Percentiles rank a stretch among this genome's conserved stretches.
phyloP scores from a whole-genome alignment of 2,329 filamentous ascomycete species.

The Colletotrichum sp. region DNA sequence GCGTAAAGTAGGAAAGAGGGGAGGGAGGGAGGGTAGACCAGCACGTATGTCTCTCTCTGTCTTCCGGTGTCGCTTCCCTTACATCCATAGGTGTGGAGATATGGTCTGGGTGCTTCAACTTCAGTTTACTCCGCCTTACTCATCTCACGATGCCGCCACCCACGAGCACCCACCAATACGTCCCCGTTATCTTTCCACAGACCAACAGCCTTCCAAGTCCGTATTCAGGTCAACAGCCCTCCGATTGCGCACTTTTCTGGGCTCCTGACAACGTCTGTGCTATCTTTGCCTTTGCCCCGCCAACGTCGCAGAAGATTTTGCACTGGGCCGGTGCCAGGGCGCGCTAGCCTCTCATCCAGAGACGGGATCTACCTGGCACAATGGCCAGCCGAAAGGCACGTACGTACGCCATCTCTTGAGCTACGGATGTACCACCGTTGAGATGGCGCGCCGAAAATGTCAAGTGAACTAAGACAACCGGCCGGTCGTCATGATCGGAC shows the following conservation, averaged over 20 bases:
- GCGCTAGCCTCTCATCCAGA: not conserved
- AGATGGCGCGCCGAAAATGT: not conserved
- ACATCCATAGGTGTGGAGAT: not conserved
- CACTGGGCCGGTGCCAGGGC: not conserved
- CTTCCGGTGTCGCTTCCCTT: not conserved
- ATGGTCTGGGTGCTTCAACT: not conserved
- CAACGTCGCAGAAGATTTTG: not conserved
- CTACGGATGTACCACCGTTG: not conserved
- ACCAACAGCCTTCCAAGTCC: not conserved
- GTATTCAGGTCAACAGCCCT: not conserved
- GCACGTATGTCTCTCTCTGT: not conserved
- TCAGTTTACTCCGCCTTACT: not conserved
- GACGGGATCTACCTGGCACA: slow-evolving; percentile 12
- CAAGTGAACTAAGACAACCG: not conserved
- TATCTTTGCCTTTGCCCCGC: not conserved
- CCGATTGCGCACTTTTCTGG: not conserved
- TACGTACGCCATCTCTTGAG: not conserved
- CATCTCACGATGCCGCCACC: not conserved
- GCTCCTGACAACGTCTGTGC: not conserved
- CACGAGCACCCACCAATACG: not conserved
- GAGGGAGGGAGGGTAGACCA: too few relatives aligned
- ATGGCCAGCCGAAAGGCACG: not conserved
- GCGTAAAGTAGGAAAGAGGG: too few relatives aligned
- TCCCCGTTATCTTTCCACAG: not conserved
- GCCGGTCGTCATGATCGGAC: not conserved